Evolutionary conservation across 176 grass and related monocot species (phyloP).

Genomic region (Eremochloa ophiuroides): DNA sequence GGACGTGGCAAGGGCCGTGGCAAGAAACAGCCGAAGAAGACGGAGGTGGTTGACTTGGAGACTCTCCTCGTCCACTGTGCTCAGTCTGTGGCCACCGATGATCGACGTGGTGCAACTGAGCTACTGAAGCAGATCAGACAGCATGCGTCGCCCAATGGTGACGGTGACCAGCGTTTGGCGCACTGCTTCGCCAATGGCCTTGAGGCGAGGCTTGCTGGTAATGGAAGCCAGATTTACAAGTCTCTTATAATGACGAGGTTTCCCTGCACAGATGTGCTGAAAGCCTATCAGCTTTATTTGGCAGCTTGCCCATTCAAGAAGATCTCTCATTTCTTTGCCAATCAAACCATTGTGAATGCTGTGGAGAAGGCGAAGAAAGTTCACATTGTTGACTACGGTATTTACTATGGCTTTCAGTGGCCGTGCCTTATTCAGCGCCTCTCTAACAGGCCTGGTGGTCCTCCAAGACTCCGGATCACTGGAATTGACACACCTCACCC

Average conservation of each 20-base stretch:
- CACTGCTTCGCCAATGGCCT: constrained; percentile 86
- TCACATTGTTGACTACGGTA: constrained; percentile 85
- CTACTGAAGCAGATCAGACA: constrained; percentile 91
- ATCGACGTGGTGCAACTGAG: constrained; percentile 55
- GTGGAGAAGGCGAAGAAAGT: constrained; percentile 62
- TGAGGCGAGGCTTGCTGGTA: constrained; percentile 86
- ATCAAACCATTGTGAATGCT: constrained; percentile 80
- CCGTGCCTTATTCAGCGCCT: constrained; percentile 84
- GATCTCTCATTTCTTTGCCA: constrained; percentile 89
- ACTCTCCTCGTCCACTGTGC: constrained; percentile 89
- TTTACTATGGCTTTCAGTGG: constrained; percentile 96
- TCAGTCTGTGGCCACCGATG: constrained; percentile 74
- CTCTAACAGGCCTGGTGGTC: constrained; percentile 40
- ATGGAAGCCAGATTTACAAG: constrained; percentile 81
- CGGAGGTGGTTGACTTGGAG: constrained; percentile 75
- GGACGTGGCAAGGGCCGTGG: constrained; percentile 61
- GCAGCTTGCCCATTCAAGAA: constrained; percentile 92
- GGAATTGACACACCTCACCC: constrained; percentile 76
- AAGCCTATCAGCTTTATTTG: constrained; percentile 83
- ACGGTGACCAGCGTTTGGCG: constrained; percentile 77
- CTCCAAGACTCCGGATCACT: constrained; percentile 78
- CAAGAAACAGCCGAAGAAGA: constrained; percentile 75
- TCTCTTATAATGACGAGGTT: constrained; percentile 35
- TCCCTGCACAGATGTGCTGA: constrained; percentile 69
- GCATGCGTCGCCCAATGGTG: constrained; percentile 52